Percentiles rank a stretch among this genome's conserved stretches.
phyloP scores from a whole-genome alignment of 2,329 filamentous ascomycete species.

The Ophiostoma himal-ulmi region DNA sequence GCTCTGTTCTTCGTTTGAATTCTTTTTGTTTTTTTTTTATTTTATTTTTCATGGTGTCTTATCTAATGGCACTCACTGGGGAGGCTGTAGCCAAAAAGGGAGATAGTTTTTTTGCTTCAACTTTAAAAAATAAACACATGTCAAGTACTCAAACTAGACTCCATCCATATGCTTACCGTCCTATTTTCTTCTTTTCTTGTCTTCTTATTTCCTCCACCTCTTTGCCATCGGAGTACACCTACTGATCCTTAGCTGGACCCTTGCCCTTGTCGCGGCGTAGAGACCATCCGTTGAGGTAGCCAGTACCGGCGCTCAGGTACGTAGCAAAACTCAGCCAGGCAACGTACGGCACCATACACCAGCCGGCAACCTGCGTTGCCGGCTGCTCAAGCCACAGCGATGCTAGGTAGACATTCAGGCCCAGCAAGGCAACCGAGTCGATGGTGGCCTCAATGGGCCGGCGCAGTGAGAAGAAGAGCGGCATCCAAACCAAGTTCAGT shows the following conservation, averaged over 20 bases:
- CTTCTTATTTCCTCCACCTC: neutral
- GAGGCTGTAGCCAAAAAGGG: neutral
- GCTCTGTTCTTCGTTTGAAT: neutral
- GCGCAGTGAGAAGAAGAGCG: slow-evolving; percentile 78
- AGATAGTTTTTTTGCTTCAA: neutral
- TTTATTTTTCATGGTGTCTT: slow-evolving; percentile 28
- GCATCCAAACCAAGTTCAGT: slow-evolving; percentile 85
- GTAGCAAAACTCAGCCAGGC: slow-evolving; percentile 83
- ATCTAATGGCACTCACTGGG: neutral
- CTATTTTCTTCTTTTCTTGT: neutral
- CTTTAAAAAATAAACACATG: no score
- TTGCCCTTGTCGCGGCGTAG: slow-evolving; percentile 32
- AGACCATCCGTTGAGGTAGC: slow-evolving; percentile 64
- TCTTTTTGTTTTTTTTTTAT: slow-evolving; percentile 23
- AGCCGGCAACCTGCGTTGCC: slow-evolving; percentile 52
- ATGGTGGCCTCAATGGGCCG: slow-evolving; percentile 67
- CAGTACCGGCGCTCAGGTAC: slow-evolving; percentile 68
- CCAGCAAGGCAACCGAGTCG: slow-evolving; percentile 68
- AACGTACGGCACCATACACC: slow-evolving; percentile 73
- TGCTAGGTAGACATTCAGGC: slow-evolving; percentile 65
- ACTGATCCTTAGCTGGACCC: slow-evolving; percentile 25
- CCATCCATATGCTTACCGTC: no score
- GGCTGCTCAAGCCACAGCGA: slow-evolving; percentile 55
- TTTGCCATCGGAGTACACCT: slow-evolving; percentile 22
- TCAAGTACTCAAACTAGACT: no score